Evolutionary conservation across 1,284 basidiomycete genomes (phyloP).

Genomic region (Ceratobasidium sp.): DNA sequence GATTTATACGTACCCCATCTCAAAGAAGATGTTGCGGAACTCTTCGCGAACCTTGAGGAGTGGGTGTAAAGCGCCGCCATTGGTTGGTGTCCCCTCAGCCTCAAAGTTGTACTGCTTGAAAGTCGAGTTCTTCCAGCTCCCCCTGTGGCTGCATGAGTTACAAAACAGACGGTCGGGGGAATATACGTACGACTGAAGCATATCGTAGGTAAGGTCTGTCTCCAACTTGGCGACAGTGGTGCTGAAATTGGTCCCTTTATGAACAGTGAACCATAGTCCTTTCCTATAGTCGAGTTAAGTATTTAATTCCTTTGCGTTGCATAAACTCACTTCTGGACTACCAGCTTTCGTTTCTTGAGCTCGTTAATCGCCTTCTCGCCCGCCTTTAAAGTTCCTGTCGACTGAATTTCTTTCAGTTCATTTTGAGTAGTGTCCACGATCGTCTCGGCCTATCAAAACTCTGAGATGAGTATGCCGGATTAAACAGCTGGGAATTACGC

Average conservation of each 20-base stretch:
- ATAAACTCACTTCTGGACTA: constrained; percentile 71
- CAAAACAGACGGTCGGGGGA: background rate
- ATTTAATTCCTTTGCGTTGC: constrained; percentile 36
- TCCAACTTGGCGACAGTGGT: constrained; percentile 96
- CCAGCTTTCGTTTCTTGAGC: constrained; percentile 91
- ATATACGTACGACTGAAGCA: constrained; percentile 83
- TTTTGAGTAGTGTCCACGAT: constrained; percentile 81
- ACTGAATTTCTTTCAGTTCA: constrained; percentile 81
- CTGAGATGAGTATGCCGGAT: constrained; percentile 43
- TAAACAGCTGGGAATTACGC: constrained; percentile 56
- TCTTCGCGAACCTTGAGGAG: constrained; percentile 98
- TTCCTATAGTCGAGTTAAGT: constrained; percentile 69
- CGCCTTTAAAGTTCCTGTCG: constrained; percentile 74
- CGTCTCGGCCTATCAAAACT: constrained; percentile 63
- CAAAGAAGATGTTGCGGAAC: constrained; percentile 97
- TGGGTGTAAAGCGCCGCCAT: constrained; percentile 94
- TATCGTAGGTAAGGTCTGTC: constrained; percentile 96
- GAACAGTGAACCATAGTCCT: constrained; percentile 92
- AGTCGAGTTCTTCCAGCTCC: constrained; percentile 88
- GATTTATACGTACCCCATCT: constrained; percentile 86
- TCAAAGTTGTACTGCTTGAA: constrained; percentile 99
- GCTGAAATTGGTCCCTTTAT: constrained; percentile 90
- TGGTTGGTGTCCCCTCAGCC: constrained; percentile 90
- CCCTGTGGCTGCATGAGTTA: constrained; percentile 59
- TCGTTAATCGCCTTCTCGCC: constrained; percentile 88